phyloP scores from a whole-genome alignment of 2,329 filamentous ascomycete species.

The Fusarium chaquense region DNA sequence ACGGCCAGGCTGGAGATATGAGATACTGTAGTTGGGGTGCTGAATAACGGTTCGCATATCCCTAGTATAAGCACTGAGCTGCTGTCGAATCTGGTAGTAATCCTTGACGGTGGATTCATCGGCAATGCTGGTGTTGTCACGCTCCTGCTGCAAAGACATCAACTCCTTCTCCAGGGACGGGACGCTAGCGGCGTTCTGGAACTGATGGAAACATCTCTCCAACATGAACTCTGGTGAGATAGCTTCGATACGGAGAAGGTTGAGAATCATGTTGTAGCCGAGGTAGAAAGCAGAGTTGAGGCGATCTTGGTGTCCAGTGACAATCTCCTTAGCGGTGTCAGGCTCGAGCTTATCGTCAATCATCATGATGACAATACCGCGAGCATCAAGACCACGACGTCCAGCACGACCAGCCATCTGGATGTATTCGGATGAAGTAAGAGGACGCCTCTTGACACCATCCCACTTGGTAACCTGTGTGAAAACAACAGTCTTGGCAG shows the following conservation, averaged over 20 bases:
- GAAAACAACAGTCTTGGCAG: slow-evolving; percentile 99
- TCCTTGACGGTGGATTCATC: slow-evolving; percentile 92
- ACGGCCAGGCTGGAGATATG: slow-evolving; percentile 89
- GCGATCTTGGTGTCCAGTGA: slow-evolving; percentile 95
- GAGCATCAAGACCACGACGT: slow-evolving; percentile 95
- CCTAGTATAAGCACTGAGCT: slow-evolving; percentile 83
- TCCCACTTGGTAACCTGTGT: slow-evolving; percentile 97
- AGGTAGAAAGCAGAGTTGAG: slow-evolving; percentile 98
- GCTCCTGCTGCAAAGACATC: slow-evolving; percentile 79
- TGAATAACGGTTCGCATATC: slow-evolving; percentile 94
- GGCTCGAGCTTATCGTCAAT: slow-evolving; percentile 97
- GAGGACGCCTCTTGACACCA: slow-evolving; percentile 80
- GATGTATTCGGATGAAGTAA: slow-evolving; percentile 96
- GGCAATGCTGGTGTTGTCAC: slow-evolving; percentile 78
- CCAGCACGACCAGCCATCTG: slow-evolving; percentile 99
- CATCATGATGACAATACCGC: slow-evolving; percentile 99
- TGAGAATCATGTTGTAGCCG: slow-evolving; percentile 99
- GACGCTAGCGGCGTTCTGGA: slow-evolving; percentile 93
- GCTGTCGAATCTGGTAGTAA: slow-evolving; percentile 90
- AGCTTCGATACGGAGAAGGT: slow-evolving; percentile 96
- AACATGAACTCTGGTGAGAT: slow-evolving; percentile 99
- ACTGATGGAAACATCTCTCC: slow-evolving; percentile 98
- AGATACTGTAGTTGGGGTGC: slow-evolving; percentile 86
- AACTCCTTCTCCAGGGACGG: slow-evolving; percentile 86
- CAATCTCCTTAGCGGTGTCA: slow-evolving; percentile 91